Conservation (phyloP, 2,329 filamentous ascomycete species). For the Cercospora brassicicola region DNA sequence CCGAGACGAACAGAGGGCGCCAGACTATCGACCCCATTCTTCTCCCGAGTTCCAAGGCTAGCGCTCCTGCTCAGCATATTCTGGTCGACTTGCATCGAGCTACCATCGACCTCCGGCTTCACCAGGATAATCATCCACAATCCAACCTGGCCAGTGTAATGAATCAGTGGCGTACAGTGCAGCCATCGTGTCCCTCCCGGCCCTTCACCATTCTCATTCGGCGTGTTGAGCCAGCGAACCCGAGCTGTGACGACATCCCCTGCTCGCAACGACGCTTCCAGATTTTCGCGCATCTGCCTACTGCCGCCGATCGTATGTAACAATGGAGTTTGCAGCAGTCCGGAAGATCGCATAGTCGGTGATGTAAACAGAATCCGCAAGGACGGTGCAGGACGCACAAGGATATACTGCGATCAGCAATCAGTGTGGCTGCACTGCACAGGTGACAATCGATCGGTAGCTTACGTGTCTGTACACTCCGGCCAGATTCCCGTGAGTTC, state of each 20-base stretch:
- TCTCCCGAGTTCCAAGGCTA: neutral
- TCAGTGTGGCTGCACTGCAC: neutral
- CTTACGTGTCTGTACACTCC: conserved; percentile 23
- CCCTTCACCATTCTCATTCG: conserved; percentile 17
- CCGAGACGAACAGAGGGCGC: neutral
- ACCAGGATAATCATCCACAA: conserved; percentile 26
- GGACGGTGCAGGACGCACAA: conserved; percentile 17
- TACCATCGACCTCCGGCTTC: conserved; percentile 15
- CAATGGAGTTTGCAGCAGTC: conserved; percentile 18
- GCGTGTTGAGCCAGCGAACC: conserved; percentile 16
- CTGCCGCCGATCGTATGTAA: conserved; percentile 17
- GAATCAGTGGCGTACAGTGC: conserved; percentile 19
- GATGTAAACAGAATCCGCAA: conserved; percentile 19
- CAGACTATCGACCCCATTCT: neutral
- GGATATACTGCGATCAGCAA: conserved; percentile 9
- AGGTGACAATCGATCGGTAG: neutral
- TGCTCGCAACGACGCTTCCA: conserved; percentile 7
- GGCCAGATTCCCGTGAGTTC: conserved; percentile 13
- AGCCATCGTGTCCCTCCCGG: conserved; percentile 10
- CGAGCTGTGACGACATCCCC: conserved; percentile 16
- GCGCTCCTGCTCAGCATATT: neutral
- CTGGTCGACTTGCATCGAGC: neutral
- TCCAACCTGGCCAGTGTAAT: conserved; percentile 52
- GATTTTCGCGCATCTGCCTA: conserved; percentile 21
- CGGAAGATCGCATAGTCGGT: conserved; percentile 14